Conservation (phyloP, 805 yeast genomes). For the Myxozyma vanderwaltii region DNA sequence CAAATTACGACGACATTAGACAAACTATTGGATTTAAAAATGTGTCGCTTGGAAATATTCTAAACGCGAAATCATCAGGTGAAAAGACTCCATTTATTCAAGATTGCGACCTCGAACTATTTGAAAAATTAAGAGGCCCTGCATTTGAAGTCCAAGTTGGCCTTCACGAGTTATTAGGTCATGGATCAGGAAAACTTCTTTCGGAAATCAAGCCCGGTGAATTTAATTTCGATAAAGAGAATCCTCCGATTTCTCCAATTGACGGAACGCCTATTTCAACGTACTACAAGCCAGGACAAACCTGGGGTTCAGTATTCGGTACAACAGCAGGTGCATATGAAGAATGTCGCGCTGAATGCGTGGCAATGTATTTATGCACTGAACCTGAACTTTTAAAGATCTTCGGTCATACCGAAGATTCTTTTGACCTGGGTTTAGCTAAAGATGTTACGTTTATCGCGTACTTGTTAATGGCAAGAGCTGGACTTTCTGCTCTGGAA, state of each 20-base stretch:
- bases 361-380: constrained; percentile 77
- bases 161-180: constrained; percentile 87
- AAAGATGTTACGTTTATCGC: constrained; percentile 64
- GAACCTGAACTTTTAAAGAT: constrained; percentile 67
- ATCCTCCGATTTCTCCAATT: constrained; percentile 61
- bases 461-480: constrained; percentile 81
- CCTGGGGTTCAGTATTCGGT: constrained; percentile 89
- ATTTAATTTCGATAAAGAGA: constrained; percentile 68
- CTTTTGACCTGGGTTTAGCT: constrained; percentile 44
- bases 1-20: constrained; percentile 88
- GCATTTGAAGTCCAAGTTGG: constrained; percentile 94
- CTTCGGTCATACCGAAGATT: constrained; percentile 62
- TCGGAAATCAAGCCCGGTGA: constrained; percentile 59
- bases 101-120: constrained; percentile 56
- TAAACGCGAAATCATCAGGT: constrained; percentile 70
- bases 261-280: constrained; percentile 65
- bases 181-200: constrained; percentile 84
- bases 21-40: constrained; percentile 83
- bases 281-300: constrained; percentile 76
- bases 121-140: constrained; percentile 60
- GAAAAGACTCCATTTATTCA: constrained; percentile 68
- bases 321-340: constrained; percentile 83
- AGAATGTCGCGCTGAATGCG: constrained; percentile 91
- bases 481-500: constrained; percentile 80
- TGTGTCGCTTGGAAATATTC: constrained; percentile 83